Base-by-base conservation (phyloP, 208 protist species). In the Crithidia brevicula region DNA sequence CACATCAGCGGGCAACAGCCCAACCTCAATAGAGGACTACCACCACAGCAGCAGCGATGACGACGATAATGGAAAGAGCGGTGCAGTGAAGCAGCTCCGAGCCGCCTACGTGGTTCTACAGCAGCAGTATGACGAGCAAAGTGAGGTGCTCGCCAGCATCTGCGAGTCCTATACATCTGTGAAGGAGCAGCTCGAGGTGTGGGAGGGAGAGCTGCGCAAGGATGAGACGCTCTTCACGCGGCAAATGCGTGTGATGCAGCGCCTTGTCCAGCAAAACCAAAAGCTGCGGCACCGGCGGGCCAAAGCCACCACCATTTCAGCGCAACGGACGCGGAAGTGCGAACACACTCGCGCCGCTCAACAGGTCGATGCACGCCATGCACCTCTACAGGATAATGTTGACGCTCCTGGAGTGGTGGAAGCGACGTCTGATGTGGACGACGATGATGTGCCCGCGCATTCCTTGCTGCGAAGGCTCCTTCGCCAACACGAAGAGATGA, bases 161-260 rank as follows among this genome's bases (percentile, higher is more conserved):
- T 56, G 42, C 40, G 49, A 66, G 22, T 63, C 63, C 33, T 50
- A 70, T 40, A 38, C 61, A 5, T 31, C 27, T 18, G 45, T 81
- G 16, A 74, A 83, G 50, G 77, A 69, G n/a, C 71, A 84, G 20
- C n/a, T 94, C 28, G 52, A 79, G 42, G 60, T 81, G 18, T 88
- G 81, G 52, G 82, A 91, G 56, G 71, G 51, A 49, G 92, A 94
- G 70, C 63, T 96, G 25, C 70, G 73, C 33, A 86, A 82, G 38
- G 92, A 96, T 40, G 83, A 87, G 40, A 31, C 27, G n/a, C 81
- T 89, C n/a, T 96, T 96, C 64, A 67, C 80, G 10, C 69, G 74
- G 23, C 86, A 96, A 52, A 91, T 94, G 20, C 20, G 64, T 10
- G 79, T 79, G 2, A 83, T 91, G 68, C 52, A 85, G 62, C 60